phyloP scores from a whole-genome alignment of 495 filamentous ascomycete genomes.

The Daldinia vernicosa region DNA sequence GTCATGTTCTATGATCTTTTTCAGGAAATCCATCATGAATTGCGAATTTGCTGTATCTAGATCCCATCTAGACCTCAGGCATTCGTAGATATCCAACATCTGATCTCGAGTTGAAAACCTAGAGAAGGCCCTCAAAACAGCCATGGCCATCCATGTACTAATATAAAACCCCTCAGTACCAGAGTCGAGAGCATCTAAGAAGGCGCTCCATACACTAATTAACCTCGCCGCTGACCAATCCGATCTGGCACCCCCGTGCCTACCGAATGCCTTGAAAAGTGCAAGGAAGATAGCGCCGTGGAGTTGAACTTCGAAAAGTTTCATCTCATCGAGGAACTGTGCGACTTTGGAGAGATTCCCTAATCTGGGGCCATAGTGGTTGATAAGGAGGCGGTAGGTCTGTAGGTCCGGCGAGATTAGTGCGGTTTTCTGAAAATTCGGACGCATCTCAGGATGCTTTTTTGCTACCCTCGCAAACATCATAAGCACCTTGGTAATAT shows the following conservation, averaged over 20 bases:
- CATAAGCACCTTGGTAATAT: slow-evolving; percentile 64
- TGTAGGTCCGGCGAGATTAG: slow-evolving; percentile 67
- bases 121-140: slow-evolving; percentile 58
- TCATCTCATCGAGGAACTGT: slow-evolving; percentile 73
- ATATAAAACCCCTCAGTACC: slow-evolving; percentile 51
- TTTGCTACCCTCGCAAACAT: slow-evolving; percentile 58
- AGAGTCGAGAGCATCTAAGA: slow-evolving; percentile 54
- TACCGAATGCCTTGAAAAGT: slow-evolving; percentile 77
- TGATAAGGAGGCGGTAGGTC: slow-evolving; percentile 72
- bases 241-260: slow-evolving; percentile 71
- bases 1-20: slow-evolving; percentile 26
- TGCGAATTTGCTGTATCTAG: slow-evolving; percentile 43
- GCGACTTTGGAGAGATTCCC: slow-evolving; percentile 67
- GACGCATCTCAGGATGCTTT: slow-evolving; percentile 51
- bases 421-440: slow-evolving; percentile 62
- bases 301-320: slow-evolving; percentile 60
- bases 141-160: slow-evolving; percentile 59
- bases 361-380: slow-evolving; percentile 59
- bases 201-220: slow-evolving; percentile 57
- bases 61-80: slow-evolving; percentile 51
- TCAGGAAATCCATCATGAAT: slow-evolving; percentile 51
- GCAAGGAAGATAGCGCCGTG: slow-evolving; percentile 70
- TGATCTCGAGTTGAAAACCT: slow-evolving; percentile 49
- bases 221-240: slow-evolving; percentile 72
- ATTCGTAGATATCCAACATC: slow-evolving; percentile 55